These are phyloP conservation scores for Fusarium chaquense DNA, from an alignment of 2,329 filamentous ascomycete species.

Conservation along the genomic window DNA sequence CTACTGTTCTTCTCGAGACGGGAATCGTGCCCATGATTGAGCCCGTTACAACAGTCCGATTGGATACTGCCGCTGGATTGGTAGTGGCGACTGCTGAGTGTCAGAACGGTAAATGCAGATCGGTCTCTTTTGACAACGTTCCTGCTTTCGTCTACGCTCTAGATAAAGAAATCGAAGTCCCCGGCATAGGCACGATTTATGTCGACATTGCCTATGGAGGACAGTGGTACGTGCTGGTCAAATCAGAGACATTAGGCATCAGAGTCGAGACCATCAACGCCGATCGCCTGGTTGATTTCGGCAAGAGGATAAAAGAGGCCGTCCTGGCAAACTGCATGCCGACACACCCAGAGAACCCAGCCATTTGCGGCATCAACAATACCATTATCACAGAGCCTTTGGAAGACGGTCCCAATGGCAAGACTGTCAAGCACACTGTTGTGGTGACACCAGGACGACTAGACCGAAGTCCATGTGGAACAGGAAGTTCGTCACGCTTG, in stretches of 20 bases:
- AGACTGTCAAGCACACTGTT: constrained; percentile 15
- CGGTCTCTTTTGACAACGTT: constrained; percentile 23
- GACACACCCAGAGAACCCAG: constrained; percentile 56
- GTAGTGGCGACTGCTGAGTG: constrained; percentile 25
- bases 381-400: constrained; percentile 52
- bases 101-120: constrained; percentile 23
- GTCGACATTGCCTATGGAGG: constrained; percentile 24
- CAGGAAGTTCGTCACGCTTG: constrained; percentile 13
- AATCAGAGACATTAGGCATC: constrained; percentile 16
- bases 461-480: constrained; percentile 20
- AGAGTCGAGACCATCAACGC: constrained; percentile 24
- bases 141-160: constrained; percentile 18
- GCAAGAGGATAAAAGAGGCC: constrained; percentile 58
- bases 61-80: constrained; percentile 14
- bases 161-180: constrained; percentile 14
- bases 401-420: constrained; percentile 10
- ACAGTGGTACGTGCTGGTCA: constrained; percentile 26
- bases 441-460: constrained; percentile 13
- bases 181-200: neutral
- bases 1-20: constrained; percentile 60
- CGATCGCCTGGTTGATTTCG: constrained; percentile 40
- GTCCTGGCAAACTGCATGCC: constrained; percentile 52
- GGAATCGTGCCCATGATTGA: constrained; percentile 59
- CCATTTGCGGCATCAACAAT: constrained; percentile 56
- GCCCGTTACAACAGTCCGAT: constrained; percentile 31